Percentiles rank a stretch among this genome's conserved stretches.
Evolutionary conservation across 768 basidiomycete genomes (phyloP).

Genomic region (Boletus tomentosulus): DNA sequence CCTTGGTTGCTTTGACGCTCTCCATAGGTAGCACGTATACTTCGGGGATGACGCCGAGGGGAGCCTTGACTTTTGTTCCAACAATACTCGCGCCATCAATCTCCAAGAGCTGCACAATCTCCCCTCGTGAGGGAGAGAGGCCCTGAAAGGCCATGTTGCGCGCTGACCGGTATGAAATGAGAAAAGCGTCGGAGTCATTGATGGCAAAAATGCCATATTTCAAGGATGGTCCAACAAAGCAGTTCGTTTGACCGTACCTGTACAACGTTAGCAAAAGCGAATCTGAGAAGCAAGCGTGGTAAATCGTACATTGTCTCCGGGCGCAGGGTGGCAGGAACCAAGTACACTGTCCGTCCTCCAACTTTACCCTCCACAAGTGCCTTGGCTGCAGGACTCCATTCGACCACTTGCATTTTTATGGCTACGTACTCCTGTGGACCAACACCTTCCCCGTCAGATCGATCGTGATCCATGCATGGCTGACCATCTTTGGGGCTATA

Average conservation of each 20-base stretch:
- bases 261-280: not conserved
- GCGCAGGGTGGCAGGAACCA: constrained; percentile 94
- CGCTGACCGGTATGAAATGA: constrained; percentile 85
- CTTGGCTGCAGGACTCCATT: constrained; percentile 75
- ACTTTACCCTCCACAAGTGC: constrained; percentile 61
- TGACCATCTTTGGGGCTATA: constrained; percentile 99
- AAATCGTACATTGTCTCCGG: constrained; percentile 88
- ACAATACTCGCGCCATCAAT: constrained; percentile 76
- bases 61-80: constrained; percentile 88
- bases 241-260: constrained; percentile 98
- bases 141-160: constrained; percentile 99
- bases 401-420: constrained; percentile 88
- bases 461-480: constrained; percentile 99
- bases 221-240: constrained; percentile 87
- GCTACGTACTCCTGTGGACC: constrained; percentile 95
- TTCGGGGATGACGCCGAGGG: constrained; percentile 75
- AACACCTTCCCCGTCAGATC: constrained; percentile 88
- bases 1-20: constrained; percentile 92
- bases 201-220: constrained; percentile 92
- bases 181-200: constrained; percentile 81
- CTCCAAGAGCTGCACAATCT: constrained; percentile 69
- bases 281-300: not conserved
- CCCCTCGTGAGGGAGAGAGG: constrained; percentile 65
- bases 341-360: constrained; percentile 75
- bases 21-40: constrained; percentile 99